These are phyloP conservation scores for Fusarium sambucinum DNA, from an alignment of 2,329 filamentous ascomycete genomes.

Conservation along the genomic window DNA sequence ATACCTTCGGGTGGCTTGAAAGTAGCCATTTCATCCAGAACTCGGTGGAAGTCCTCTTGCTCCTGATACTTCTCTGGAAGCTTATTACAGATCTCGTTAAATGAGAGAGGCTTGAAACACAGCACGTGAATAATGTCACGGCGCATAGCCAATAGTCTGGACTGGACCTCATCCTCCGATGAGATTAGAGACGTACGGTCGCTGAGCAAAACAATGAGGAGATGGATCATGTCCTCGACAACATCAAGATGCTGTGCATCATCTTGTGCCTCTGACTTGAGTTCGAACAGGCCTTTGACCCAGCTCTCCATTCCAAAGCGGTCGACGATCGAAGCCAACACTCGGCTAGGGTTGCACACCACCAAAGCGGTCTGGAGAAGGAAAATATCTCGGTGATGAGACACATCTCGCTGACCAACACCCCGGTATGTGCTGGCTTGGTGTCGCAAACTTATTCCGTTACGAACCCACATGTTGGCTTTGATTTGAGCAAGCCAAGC, in stretches of 20 bases:
- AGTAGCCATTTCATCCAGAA: conserved; percentile 87
- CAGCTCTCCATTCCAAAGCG: conserved; percentile 89
- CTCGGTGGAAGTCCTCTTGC: conserved; percentile 85
- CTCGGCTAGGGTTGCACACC: conserved; percentile 82
- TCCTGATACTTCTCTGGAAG: conserved; percentile 92
- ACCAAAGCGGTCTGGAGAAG: conserved; percentile 92
- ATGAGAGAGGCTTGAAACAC: conserved; percentile 96
- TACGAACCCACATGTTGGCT: conserved; percentile 97
- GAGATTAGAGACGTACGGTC: conserved; percentile 86
- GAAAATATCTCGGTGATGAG: conserved; percentile 94
- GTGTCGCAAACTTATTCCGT: conserved; percentile 94
- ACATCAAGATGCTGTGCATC: conserved; percentile 91
- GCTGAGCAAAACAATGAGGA: conserved; percentile 90
- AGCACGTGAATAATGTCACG: conserved; percentile 93
- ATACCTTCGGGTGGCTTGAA: conserved; percentile 93
- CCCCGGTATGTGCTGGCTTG: conserved; percentile 95
- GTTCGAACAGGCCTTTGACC: conserved; percentile 85
- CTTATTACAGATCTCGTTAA: conserved; percentile 88
- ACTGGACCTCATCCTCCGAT: conserved; percentile 72
- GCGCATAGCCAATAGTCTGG: conserved; percentile 78
- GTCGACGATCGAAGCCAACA: conserved; percentile 90
- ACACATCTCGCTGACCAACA: conserved; percentile 88
- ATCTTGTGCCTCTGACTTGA: conserved; percentile 80
- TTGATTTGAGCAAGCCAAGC: conserved; percentile 99
- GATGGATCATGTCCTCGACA: conserved; percentile 94